Conservation (phyloP, 2,329 filamentous ascomycete species). For the Hypoxylon sp. region DNA sequence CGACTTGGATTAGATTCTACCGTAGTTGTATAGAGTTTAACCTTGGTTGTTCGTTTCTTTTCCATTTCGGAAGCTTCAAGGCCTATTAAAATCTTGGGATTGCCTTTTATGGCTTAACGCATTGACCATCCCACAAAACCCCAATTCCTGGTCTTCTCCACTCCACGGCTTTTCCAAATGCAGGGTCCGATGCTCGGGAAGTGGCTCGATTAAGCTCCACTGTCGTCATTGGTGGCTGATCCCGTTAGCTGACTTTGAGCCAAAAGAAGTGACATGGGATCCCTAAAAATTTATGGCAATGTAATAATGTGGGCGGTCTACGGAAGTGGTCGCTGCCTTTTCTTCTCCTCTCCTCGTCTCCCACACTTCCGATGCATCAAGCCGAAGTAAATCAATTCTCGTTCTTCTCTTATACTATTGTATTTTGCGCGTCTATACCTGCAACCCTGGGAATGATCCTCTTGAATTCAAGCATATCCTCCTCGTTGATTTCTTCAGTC, state of each 20-base stretch:
- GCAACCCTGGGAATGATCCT: conserved; percentile 47
- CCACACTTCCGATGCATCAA: conserved; percentile 38
- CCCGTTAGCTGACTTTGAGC: conserved; percentile 23
- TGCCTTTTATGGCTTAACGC: conserved; percentile 30
- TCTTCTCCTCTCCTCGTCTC: conserved; percentile 26
- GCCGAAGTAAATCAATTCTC: conserved; percentile 28
- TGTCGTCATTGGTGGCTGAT: conserved; percentile 48
- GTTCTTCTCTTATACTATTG: conserved; percentile 15
- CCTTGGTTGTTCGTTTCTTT: neutral
- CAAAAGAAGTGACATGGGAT: conserved; percentile 39
- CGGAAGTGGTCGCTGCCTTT: conserved; percentile 37
- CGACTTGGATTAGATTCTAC: neutral
- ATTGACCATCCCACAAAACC: conserved; percentile 38
- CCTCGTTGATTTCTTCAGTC: conserved; percentile 39
- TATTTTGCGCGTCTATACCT: conserved; percentile 16
- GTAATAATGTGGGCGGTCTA: conserved; percentile 41
- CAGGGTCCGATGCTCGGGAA: conserved; percentile 48
- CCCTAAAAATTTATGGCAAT: conserved; percentile 41
- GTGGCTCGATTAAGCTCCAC: conserved; percentile 40
- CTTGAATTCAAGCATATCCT: conserved; percentile 29
- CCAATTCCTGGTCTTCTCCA: conserved; percentile 36
- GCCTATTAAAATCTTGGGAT: conserved; percentile 6
- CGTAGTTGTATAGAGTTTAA: no score
- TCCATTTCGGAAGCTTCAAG: neutral
- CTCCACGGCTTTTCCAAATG: conserved; percentile 42